Base-by-base conservation (phyloP, 768 basidiomycete species). In the Russula abietina region DNA sequence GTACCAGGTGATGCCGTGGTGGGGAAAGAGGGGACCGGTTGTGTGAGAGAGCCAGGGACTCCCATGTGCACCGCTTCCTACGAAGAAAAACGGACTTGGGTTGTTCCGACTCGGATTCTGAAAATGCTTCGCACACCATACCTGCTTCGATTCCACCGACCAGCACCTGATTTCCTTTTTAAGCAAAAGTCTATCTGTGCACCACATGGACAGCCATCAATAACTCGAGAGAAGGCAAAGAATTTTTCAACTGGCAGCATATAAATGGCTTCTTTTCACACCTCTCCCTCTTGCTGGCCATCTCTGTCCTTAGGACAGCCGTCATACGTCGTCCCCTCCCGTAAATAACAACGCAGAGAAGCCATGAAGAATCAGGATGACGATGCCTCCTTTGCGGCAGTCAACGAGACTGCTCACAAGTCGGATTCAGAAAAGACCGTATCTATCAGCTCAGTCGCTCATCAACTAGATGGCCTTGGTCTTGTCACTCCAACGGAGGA, bases 401-500 rank as follows among this genome's bases (percentile, higher is more conserved):
- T 16, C 38, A 36, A 19, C 32, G 60, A 57, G 32, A n/a, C 57
- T 45, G 65, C 46, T 26, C n/a, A 66, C 10, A 46, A 67, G 24
- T 19, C 24, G 38, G 49, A 26, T 2, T 22, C 33, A 9, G 56
- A 66, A 33, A 53, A 54, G 32, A 32, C 48, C 4, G 30, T 2
- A n/a, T 62, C 58, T 16, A 14, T 41, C 61, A 51, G 38, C 19
- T 49, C 58, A 7, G 24, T 45, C 17, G 19, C 41, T 14, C 22
- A 45, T 45, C 39, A 49, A 11, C 48, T 17, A 19, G 43, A 60
- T 56, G 33, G 57, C 12, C 46, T 59, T 19, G 62, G 62, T 28
- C 59, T 65, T 32, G 53, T 62, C 43, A 48, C 65, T 17, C 70
- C 70, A 14, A 71, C 68, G 10, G 58, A 66, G 22, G 69, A 70